A percentile compares a stretch with the other conserved stretches of the same genome.
phyloP scores from a whole-genome alignment of 2,329 filamentous ascomycete species.

The Calonectria pseudoturangicola region DNA sequence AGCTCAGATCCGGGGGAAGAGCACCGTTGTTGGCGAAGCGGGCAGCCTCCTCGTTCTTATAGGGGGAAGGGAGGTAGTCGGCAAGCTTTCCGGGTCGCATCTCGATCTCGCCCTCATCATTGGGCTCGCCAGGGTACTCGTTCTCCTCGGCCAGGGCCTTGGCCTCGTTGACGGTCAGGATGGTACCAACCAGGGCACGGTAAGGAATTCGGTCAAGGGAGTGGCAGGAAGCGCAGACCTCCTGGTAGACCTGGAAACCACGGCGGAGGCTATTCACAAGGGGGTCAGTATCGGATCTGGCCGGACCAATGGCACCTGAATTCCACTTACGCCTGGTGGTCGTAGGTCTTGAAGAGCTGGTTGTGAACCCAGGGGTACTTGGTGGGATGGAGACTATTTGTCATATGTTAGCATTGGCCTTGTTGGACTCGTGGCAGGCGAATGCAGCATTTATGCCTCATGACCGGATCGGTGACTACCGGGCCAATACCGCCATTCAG shows the following conservation, averaged over 20 bases:
- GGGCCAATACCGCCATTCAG: constrained; percentile 36
- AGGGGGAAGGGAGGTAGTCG: constrained; percentile 94
- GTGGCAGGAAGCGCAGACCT: constrained; percentile 98
- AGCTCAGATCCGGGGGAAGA: constrained; percentile 95
- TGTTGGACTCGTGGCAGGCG: constrained; percentile 41
- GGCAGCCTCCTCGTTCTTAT: constrained; percentile 99
- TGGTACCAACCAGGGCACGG: constrained; percentile 90
- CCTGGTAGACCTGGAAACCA: constrained; percentile 99
- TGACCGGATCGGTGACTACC: constrained; percentile 37
- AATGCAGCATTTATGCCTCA: constrained; percentile 60
- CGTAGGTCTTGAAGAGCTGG: constrained; percentile 95
- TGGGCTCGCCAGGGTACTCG: constrained; percentile 98
- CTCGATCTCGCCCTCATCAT: constrained; percentile 98
- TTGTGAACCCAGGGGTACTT: constrained; percentile 97
- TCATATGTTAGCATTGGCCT: constrained; percentile 53
- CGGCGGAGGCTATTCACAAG: constrained; percentile 84
- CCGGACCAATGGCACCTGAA: constrained; percentile 35
- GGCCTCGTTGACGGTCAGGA: constrained; percentile 98
- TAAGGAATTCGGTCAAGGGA: constrained; percentile 96
- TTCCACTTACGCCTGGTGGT: constrained; percentile 91
- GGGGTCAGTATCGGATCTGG: constrained; percentile 40
- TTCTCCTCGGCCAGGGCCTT: constrained; percentile 98
- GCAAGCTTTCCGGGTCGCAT: constrained; percentile 99
- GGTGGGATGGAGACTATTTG: constrained; percentile 87
- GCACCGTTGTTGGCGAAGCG: constrained; percentile 99